Percentiles rank a stretch among this genome's conserved stretches.
phyloP scores from a whole-genome alignment of 192 early-diverging fungal species.

The Coemansia sp. region DNA sequence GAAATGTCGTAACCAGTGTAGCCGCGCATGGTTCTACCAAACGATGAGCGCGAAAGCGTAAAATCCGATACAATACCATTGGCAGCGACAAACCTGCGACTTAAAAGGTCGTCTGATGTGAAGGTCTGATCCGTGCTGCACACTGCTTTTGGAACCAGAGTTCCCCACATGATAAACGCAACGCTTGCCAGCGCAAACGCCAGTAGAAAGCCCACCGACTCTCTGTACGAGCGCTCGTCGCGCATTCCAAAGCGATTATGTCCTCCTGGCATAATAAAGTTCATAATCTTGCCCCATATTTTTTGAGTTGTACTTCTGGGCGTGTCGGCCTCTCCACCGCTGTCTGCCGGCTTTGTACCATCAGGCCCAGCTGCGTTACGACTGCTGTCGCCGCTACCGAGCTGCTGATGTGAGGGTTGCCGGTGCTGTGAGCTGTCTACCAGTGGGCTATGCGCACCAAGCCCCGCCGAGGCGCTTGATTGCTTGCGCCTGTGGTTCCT shows the following conservation, averaged over 20 bases:
- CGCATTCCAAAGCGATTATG: conserved; percentile 49
- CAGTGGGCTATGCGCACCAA: too few species aligned
- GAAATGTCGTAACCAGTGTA: conserved; percentile 48
- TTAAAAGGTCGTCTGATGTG: conserved; percentile 20
- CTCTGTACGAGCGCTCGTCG: conserved; percentile 28
- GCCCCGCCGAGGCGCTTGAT: too few species aligned
- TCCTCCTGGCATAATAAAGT: conserved; percentile 47
- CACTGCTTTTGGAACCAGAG: conserved; percentile 44
- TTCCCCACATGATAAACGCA: conserved; percentile 51
- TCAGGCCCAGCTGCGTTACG: not conserved
- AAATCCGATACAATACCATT: conserved; percentile 54
- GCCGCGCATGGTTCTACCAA: conserved; percentile 41
- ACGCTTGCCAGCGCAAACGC: conserved; percentile 51
- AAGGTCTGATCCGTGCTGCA: conserved; percentile 53
- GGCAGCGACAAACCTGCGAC: conserved; percentile 40
- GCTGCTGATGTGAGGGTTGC: conserved; percentile 5
- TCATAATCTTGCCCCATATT: conserved; percentile 12
- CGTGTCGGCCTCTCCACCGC: not conserved
- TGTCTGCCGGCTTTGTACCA: not conserved
- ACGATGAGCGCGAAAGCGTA: conserved; percentile 28
- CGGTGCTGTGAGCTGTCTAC: too few species aligned
- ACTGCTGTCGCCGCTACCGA: conserved; percentile 3
- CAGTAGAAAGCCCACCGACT: conserved; percentile 40
- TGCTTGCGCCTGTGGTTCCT: not conserved
- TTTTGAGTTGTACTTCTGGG: conserved; percentile 7